Base-by-base conservation (phyloP, 2,329 filamentous ascomycete species). In the Chaetomiaceae sp. region DNA sequence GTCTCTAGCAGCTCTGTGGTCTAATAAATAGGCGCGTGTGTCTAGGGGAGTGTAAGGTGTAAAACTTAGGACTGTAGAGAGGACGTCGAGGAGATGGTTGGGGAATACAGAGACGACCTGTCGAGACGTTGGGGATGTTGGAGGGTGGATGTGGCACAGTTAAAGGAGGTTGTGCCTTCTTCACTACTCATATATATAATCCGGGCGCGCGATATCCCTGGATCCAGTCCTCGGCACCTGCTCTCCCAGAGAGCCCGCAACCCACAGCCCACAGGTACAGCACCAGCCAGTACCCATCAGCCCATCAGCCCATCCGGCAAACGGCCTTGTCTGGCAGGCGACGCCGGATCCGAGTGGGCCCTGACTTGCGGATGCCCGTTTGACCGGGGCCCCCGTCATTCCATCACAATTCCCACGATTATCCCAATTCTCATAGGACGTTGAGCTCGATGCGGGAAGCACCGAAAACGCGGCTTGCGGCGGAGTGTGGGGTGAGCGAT, bases 181-280 rank as follows among this genome's bases (percentile, higher is more conserved):
- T 51, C 34, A 20, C 36, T 16, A 37, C 20, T 47, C 51, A 52
- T 53, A 54, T 36, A 25, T 56, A 48, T 43, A 54, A 30, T 29
- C n/a, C 23, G 20, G 36, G 36, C 38, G n/a, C 13, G 53, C 34
- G 52, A 34, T 25, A 46, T 43, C 52, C 43, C 33, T 44, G 56
- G 23, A 25, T 49, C 32, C 50, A 40, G 51, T 44, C 54, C 54
- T 60, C 59, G 59, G 59, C 59, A 58, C 44, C 57, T 53, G 48
- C 34, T 48, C 9, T 45, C 38, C 32, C 43, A 16, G 36, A 16
- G 9, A 18, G 30, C 18, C 27, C 34, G 10, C 34, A 29, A 16
- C 44, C 20, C 11, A 23, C 29, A 43, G n/a, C n/a, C n/a, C n/a
- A n/a, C n/a, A n/a, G n/a, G n/a, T n/a, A n/a, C n/a, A n/a, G n/a